A percentile compares a stretch with the other conserved stretches of the same genome.
Conservation (phyloP, 2,329 filamentous ascomycete genomes). For the Atkinsonella hypoxylon region DNA sequence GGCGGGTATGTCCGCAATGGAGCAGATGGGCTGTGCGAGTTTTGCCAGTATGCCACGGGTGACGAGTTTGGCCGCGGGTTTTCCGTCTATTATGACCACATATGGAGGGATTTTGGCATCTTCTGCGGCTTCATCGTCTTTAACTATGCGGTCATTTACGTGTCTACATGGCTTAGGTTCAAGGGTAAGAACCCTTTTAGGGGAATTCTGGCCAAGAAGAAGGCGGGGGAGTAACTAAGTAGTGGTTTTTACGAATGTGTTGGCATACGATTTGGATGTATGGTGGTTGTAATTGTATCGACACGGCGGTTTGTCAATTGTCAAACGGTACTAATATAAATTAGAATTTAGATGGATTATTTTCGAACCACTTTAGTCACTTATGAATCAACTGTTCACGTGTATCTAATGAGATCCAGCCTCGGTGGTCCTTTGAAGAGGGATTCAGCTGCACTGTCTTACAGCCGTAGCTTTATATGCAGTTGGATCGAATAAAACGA, state of each 20-base stretch:
- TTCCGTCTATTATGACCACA: conserved; percentile 46
- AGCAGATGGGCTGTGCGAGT: conserved; percentile 46
- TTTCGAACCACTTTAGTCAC: too few relatives aligned
- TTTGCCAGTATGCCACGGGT: conserved; percentile 50
- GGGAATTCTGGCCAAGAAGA: conserved; percentile 15
- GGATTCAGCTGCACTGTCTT: too few relatives aligned
- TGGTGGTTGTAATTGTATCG: too few relatives aligned
- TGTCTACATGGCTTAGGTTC: conserved; percentile 28
- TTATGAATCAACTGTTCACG: too few relatives aligned
- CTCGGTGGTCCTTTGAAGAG: too few relatives aligned
- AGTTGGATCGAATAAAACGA: neutral
- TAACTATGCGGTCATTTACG: conserved; percentile 37
- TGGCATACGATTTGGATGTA: too few relatives aligned
- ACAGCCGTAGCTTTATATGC: too few relatives aligned
- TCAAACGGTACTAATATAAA: too few relatives aligned
- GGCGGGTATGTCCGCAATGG: conserved; percentile 50
- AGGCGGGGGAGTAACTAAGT: neutral
- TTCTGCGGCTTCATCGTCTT: conserved; percentile 53
- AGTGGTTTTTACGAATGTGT: too few relatives aligned
- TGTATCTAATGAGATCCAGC: too few relatives aligned
- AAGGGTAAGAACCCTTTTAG: conserved; percentile 26
- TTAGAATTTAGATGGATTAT: too few relatives aligned
- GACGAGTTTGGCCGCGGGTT: conserved; percentile 48
- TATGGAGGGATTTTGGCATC: conserved; percentile 56
- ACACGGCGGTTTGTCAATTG: too few relatives aligned